A percentile compares a stretch with the other conserved stretches of the same genome.
phyloP scores from a whole-genome alignment of 2,329 filamentous ascomycete species.

The Penicillium sp. region DNA sequence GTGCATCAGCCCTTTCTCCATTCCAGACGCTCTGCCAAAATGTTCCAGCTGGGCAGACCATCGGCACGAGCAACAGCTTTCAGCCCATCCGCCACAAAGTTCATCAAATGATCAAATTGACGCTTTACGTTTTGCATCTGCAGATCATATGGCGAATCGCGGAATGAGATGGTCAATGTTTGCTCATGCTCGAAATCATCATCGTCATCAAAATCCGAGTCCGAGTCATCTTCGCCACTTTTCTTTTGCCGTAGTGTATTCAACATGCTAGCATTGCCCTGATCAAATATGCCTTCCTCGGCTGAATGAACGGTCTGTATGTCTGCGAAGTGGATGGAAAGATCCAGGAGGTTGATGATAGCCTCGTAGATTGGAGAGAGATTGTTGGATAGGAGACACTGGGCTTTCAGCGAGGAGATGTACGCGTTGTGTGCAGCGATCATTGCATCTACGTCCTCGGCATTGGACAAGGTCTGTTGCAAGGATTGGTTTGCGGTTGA shows the following conservation, averaged over 20 bases:
- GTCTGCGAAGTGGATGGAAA: constrained; percentile 71
- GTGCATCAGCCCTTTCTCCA: constrained; percentile 34
- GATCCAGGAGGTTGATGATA: constrained; percentile 75
- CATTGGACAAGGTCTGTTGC: constrained; percentile 58
- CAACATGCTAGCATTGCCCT: constrained; percentile 3
- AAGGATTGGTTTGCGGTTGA: constrained; percentile 63
- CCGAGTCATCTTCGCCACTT: constrained; percentile 22
- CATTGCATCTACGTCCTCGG: constrained; percentile 81
- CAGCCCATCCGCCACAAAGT: constrained; percentile 73
- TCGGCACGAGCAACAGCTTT: constrained; percentile 75
- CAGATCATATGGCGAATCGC: constrained; percentile 53
- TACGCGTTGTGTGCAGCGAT: constrained; percentile 69
- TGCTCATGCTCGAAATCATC: constrained; percentile 44
- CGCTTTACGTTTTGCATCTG: constrained; percentile 60
- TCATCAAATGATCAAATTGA: constrained; percentile 67
- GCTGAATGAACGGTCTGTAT: constrained; percentile 50
- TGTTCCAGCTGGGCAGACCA: constrained; percentile 74
- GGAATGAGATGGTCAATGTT: constrained; percentile 45
- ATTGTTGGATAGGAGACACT: constrained; percentile 70
- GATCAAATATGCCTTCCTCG: constrained; percentile 11
- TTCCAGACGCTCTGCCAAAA: constrained; percentile 78
- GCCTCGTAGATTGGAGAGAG: constrained; percentile 72
- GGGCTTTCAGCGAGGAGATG: constrained; percentile 64
- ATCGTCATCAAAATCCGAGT: constrained; percentile 29
- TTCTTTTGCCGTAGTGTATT: constrained; percentile 9